Conservation (phyloP, 441 rosid genomes). For the Syzygium malaccense region DNA sequence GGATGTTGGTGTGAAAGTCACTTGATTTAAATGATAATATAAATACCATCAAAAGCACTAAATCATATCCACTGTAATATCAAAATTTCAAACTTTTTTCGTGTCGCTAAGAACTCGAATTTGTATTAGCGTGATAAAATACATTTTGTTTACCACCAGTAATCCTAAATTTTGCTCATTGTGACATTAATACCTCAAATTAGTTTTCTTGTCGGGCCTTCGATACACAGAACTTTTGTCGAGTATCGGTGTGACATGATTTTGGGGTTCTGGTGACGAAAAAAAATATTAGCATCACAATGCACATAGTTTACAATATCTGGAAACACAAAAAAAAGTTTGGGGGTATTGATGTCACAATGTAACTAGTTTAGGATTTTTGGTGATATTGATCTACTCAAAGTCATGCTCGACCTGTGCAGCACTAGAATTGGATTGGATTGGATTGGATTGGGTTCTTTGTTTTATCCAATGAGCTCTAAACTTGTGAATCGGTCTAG, state of each 20-base stretch:
- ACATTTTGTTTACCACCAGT: no score
- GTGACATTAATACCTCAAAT: background rate
- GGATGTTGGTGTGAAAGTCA: no score
- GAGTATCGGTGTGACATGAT: background rate
- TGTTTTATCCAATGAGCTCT: background rate
- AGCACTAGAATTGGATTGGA: background rate
- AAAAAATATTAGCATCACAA: background rate
- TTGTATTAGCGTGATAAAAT: no score
- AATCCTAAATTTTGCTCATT: no score
- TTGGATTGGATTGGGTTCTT: background rate
- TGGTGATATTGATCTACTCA: no score
- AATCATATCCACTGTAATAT: no score
- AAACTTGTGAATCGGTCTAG: background rate
- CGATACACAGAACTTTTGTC: no score
- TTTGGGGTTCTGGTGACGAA: no score
- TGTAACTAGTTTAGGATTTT: background rate
- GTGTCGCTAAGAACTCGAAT: no score
- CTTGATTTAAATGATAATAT: no score
- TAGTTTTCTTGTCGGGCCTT: background rate
- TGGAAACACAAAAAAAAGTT: rapidly evolving
- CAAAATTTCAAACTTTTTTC: no score
- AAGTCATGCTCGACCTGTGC: background rate
- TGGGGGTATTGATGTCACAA: background rate
- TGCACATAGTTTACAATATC: background rate
- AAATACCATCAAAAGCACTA: no score